phyloP scores from a whole-genome alignment of 169 alveolate genomes.

The Ophryocystis elektroscirrha region DNA sequence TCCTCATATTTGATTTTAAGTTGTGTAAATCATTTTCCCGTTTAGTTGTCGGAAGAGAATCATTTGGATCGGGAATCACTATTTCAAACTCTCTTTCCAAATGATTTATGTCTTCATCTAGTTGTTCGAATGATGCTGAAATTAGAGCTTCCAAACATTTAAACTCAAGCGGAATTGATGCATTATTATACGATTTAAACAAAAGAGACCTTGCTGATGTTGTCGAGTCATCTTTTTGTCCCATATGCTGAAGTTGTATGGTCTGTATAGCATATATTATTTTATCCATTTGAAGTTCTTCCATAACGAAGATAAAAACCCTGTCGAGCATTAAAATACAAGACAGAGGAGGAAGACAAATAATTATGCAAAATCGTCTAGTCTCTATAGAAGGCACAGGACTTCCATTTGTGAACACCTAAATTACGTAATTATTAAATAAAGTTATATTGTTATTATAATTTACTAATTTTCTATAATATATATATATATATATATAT shows the following conservation, averaged over 20 bases:
- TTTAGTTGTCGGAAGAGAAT: too few species aligned
- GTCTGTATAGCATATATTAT: slow-evolving; percentile 2
- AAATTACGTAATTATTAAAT: too few species aligned
- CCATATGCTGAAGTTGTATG: neutral
- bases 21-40: slow-evolving; percentile 37
- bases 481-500: too few species aligned
- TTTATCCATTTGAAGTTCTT: slow-evolving; percentile 17
- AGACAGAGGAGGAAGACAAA: slow-evolving; percentile 36
- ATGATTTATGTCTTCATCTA: too few species aligned
- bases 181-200: neutral
- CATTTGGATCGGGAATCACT: too few species aligned
- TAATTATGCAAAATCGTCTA: slow-evolving; percentile 41
- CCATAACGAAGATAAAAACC: slow-evolving; percentile 16
- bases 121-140: too few species aligned
- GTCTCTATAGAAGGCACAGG: slow-evolving; percentile 46
- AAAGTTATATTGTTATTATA: too few species aligned
- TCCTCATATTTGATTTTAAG: slow-evolving; percentile 39
- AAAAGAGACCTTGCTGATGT: neutral
- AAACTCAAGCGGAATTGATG: too few species aligned
- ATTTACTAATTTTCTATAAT: too few species aligned
- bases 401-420: slow-evolving; percentile 40
- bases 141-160: too few species aligned
- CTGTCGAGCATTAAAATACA: slow-evolving; percentile 28
- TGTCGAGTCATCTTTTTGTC: neutral
- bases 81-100: too few species aligned